Evolutionary conservation across 1,139 yeast genomes (phyloP).

Genomic region (Blastobotrys raffinosifermentans): DNA sequence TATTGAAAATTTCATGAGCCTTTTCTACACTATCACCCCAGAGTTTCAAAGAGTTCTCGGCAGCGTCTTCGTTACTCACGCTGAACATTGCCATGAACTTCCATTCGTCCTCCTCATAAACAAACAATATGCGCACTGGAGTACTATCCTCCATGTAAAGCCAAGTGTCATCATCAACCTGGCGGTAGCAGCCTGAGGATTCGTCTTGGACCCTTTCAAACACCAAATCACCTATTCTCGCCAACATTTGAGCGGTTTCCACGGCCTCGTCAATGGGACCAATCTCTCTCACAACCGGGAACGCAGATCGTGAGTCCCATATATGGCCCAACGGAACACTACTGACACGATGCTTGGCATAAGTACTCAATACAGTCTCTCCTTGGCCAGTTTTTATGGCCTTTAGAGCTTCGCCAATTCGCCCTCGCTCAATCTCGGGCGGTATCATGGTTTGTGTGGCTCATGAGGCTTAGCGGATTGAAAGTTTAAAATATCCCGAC

Average conservation of each 20-base stretch:
- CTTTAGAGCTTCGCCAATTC: background rate
- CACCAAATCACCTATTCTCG: too few relatives aligned
- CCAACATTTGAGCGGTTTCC: too few relatives aligned
- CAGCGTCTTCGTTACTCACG: background rate
- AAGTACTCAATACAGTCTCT: conserved; percentile 1
- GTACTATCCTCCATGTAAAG: background rate
- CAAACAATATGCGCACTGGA: conserved; percentile 2
- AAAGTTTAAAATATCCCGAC: background rate
- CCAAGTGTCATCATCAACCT: conserved; percentile 3
- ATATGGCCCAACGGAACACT: conserved; percentile 3
- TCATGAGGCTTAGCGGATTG: background rate
- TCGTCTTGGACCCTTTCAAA: too few relatives aligned
- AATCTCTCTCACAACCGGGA: conserved; percentile 1
- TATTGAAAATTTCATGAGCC: background rate
- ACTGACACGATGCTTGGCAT: conserved; percentile 4
- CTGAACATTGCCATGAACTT: conserved; percentile 9
- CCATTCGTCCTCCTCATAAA: conserved; percentile 8
- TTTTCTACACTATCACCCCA: background rate
- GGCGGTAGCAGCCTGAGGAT: too few relatives aligned
- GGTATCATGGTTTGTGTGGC: conserved; percentile 2
- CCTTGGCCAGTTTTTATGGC: background rate
- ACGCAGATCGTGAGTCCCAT: conserved; percentile 8
- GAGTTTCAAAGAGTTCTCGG: background rate
- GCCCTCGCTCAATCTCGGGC: background rate
- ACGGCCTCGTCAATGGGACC: too few relatives aligned